Conservation (phyloP, 2,329 filamentous ascomycete species). For the Hypoxylon sp. region DNA sequence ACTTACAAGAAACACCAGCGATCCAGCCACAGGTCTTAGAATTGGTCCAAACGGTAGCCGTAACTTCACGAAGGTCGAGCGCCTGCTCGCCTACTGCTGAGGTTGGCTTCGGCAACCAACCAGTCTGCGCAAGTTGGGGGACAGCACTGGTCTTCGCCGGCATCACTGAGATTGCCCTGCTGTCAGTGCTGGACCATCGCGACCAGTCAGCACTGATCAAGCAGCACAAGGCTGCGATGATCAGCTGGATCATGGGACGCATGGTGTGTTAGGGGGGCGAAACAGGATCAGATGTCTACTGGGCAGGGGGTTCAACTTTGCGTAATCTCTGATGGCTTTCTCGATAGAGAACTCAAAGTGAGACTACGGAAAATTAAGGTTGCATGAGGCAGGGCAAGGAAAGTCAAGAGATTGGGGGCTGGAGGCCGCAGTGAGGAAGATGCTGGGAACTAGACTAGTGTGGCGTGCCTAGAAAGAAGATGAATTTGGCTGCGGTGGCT, state of each 20-base stretch:
- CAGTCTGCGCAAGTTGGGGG: slow-evolving; percentile 13
- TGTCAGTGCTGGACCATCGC: slow-evolving; percentile 47
- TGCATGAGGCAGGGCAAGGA: neutral
- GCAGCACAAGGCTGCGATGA: slow-evolving; percentile 37
- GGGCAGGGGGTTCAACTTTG: neutral
- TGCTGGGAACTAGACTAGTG: neutral
- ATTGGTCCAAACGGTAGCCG: slow-evolving; percentile 49
- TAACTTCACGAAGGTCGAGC: slow-evolving; percentile 41
- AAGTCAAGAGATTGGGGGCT: neutral
- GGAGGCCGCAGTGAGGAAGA: slow-evolving; percentile 8
- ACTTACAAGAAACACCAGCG: slow-evolving; percentile 52
- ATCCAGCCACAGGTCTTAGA: slow-evolving; percentile 53
- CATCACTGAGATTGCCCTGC: slow-evolving; percentile 18
- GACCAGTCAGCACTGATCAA: slow-evolving; percentile 46
- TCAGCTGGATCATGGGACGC: slow-evolving; percentile 37
- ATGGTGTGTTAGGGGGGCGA: slow-evolving; percentile 27
- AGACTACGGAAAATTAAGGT: slow-evolving; percentile 13
- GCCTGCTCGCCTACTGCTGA: slow-evolving; percentile 46
- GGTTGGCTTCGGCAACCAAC: slow-evolving; percentile 51
- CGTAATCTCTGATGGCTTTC: slow-evolving; percentile 24
- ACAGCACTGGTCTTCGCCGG: slow-evolving; percentile 44
- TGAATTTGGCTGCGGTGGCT: neutral
- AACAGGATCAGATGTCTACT: neutral
- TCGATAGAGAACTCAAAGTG: slow-evolving; percentile 20
- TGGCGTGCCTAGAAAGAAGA: neutral